A percentile compares a stretch with the other conserved stretches of the same genome.
Evolutionary conservation across 2,329 filamentous ascomycete genomes (phyloP).

Genomic region (Monosporascus sp.): DNA sequence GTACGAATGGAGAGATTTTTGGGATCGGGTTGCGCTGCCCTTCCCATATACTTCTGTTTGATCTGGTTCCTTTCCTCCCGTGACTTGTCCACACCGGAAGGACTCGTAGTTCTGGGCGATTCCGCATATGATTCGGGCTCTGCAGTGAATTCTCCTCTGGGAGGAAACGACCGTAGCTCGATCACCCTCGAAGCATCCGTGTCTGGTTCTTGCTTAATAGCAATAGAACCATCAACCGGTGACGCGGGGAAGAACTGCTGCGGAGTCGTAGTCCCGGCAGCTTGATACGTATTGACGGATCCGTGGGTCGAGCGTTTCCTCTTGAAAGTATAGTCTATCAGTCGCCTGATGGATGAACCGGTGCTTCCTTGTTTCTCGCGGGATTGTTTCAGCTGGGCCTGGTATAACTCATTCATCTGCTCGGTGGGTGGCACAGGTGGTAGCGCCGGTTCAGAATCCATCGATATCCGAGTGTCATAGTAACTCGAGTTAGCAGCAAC

Average conservation of each 20-base stretch:
- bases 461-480: constrained; percentile 28
- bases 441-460: constrained; percentile 25
- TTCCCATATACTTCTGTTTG: constrained; percentile 10
- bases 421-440: constrained; percentile 19
- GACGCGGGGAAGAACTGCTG: constrained; percentile 17
- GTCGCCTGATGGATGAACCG: constrained; percentile 22
- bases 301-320: constrained; percentile 25
- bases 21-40: constrained; percentile 17
- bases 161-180: constrained; percentile 5
- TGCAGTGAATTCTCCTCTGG: constrained; percentile 14
- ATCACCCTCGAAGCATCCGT: constrained; percentile 7
- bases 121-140: constrained; percentile 17
- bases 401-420: constrained; percentile 28
- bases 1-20: constrained; percentile 15
- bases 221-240: constrained; percentile 12
- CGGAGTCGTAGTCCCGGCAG: constrained; percentile 13
- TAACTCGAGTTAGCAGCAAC: constrained; percentile 28
- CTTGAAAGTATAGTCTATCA: constrained; percentile 20
- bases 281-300: constrained; percentile 14
- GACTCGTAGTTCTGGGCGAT: constrained; percentile 4
- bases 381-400: constrained; percentile 24
- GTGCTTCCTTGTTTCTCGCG: constrained; percentile 23
- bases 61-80: too few relatives aligned
- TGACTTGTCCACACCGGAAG: too few relatives aligned
- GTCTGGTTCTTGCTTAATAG: constrained; percentile 16